A percentile compares a stretch with the other conserved stretches of the same genome.
These are phyloP conservation scores for Tylopilus sp. DNA, from an alignment of 1,284 basidiomycete genomes.

Conservation along the genomic window DNA sequence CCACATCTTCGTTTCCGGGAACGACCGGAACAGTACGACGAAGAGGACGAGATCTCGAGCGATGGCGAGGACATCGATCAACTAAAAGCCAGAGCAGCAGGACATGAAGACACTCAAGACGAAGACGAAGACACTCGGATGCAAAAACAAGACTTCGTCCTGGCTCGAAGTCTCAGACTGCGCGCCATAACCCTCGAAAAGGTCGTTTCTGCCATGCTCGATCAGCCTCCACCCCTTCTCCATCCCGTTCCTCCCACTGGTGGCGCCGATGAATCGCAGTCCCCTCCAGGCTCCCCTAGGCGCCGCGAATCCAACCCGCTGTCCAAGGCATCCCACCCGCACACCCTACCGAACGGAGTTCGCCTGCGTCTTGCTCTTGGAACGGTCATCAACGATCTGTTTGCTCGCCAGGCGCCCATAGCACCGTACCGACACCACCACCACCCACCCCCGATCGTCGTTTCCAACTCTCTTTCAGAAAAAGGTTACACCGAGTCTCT, in stretches of 20 bases:
- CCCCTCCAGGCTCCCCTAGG: conserved; percentile 50
- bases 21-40: conserved; percentile 68
- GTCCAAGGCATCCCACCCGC: conserved; percentile 40
- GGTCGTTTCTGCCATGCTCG: conserved; percentile 71
- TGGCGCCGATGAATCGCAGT: conserved; percentile 44
- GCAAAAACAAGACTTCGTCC: conserved; percentile 52
- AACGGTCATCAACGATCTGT: conserved; percentile 72
- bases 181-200: conserved; percentile 75
- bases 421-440: conserved; percentile 46
- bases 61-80: conserved; percentile 57
- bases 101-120: conserved; percentile 46
- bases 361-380: conserved; percentile 65
- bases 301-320: conserved; percentile 22
- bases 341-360: conserved; percentile 74
- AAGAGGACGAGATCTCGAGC: conserved; percentile 59
- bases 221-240: conserved; percentile 59
- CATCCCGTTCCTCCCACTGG: conserved; percentile 42
- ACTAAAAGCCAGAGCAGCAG: conserved; percentile 50
- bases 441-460: conserved; percentile 32
- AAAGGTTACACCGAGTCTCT: conserved; percentile 20
- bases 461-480: conserved; percentile 26
- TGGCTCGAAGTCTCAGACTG: conserved; percentile 58
- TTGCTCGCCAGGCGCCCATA: conserved; percentile 61
- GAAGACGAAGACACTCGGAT: conserved; percentile 57
- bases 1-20: conserved; percentile 54